Evolutionary conservation across 306 rosid genomes (phyloP).

Genomic region (Quercus variabilis): DNA sequence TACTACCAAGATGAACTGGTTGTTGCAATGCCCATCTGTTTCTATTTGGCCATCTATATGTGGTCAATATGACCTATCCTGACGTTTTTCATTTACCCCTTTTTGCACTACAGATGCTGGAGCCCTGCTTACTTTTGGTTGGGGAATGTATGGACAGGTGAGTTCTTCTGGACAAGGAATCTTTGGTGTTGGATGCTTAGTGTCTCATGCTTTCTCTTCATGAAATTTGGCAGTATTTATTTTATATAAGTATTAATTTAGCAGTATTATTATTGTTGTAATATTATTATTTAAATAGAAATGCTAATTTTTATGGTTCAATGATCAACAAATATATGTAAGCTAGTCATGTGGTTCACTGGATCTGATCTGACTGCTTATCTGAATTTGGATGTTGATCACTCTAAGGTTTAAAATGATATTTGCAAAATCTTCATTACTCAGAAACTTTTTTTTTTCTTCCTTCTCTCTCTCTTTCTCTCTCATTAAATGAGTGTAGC

Average conservation of each 20-base stretch:
- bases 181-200: neutral
- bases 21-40: neutral
- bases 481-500: no score
- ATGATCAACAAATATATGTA: neutral
- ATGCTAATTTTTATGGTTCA: no score
- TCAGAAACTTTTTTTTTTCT: neutral
- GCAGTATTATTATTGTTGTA: no score
- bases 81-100: conserved; percentile 7
- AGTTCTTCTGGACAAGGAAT: conserved; percentile 27
- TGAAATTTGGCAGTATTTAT: neutral
- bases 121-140: conserved; percentile 82
- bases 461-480: no score
- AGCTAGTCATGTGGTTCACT: neutral
- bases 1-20: neutral
- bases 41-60: neutral
- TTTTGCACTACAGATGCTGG: conserved; percentile 69
- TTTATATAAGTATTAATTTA: no score
- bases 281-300: no score
- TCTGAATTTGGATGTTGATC: neutral
- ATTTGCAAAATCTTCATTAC: neutral
- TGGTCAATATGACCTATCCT: conserved; percentile 7
- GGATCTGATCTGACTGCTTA: neutral
- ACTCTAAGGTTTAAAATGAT: neutral
- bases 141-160: conserved; percentile 99
- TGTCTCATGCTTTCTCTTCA: neutral